These are phyloP conservation scores for Porcisia hertigi DNA, from an alignment of 208 protist species.

Conservation along the genomic window DNA sequence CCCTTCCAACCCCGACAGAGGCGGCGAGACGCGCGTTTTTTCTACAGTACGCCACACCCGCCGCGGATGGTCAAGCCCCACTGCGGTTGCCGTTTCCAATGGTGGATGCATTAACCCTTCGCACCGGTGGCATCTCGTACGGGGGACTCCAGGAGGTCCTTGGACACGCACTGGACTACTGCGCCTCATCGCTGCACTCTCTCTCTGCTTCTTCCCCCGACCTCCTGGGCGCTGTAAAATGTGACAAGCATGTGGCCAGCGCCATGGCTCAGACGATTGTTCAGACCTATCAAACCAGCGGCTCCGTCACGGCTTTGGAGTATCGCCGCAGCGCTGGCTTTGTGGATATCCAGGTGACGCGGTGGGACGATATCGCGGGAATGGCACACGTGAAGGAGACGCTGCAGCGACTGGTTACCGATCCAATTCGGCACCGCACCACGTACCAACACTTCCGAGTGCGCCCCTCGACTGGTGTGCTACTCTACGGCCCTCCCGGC, in stretches of 20 bases:
- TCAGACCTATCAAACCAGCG: conserved; percentile 46
- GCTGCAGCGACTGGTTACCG: conserved; percentile 51
- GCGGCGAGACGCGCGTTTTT: conserved; percentile 56
- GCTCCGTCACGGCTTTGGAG: conserved; percentile 45
- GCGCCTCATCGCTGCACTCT: background rate
- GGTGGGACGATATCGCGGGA: conserved; percentile 81
- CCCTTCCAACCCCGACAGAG: conserved; percentile 62
- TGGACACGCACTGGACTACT: conserved; percentile 14
- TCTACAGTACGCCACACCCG: background rate
- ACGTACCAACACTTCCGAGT: conserved; percentile 42
- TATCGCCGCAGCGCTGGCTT: conserved; percentile 64
- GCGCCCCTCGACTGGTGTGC: conserved; percentile 86
- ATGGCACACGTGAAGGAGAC: conserved; percentile 56
- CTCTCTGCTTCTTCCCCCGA: background rate
- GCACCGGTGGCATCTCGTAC: conserved; percentile 73
- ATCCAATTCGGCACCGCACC: conserved; percentile 35
- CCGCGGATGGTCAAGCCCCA: background rate
- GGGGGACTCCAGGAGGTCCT: conserved; percentile 55
- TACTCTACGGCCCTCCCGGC: conserved; percentile 91
- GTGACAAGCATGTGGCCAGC: conserved; percentile 9
- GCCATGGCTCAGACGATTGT: conserved; percentile 36
- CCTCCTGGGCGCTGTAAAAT: background rate
- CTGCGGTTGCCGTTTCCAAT: conserved; percentile 12
- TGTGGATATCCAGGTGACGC: conserved; percentile 71
- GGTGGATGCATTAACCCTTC: conserved; percentile 46